Evolutionary conservation across 2,329 filamentous ascomycete species (phyloP).

Genomic region (Fusarium lateritium): DNA sequence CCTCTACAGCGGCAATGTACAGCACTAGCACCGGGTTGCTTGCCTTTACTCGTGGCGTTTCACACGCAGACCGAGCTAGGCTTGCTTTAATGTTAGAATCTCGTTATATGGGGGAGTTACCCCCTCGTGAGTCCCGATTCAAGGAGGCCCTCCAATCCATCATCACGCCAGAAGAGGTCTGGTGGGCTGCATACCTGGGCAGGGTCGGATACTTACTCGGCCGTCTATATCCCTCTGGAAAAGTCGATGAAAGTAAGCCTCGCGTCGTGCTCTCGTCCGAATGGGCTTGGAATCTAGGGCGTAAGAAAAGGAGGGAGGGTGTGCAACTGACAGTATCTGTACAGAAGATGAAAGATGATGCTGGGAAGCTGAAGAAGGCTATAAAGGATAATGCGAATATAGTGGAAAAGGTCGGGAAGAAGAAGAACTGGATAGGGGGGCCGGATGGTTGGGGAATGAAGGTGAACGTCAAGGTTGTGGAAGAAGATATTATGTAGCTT

Average conservation of each 20-base stretch:
- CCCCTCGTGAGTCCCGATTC: constrained; percentile 21
- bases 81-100: constrained; percentile 33
- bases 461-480: constrained; percentile 24
- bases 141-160: constrained; percentile 23
- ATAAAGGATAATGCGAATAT: constrained; percentile 25
- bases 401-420: constrained; percentile 31
- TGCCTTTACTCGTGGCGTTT: constrained; percentile 22
- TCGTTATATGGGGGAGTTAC: constrained; percentile 33
- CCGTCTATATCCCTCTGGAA: constrained; percentile 22
- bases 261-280: constrained; percentile 26
- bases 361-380: constrained; percentile 25
- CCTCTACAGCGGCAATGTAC: constrained; percentile 28
- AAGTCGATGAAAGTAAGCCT: constrained; percentile 25
- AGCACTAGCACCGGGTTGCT: constrained; percentile 28
- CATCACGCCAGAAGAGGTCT: constrained; percentile 29
- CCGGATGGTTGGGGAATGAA: constrained; percentile 30
- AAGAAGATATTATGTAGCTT: constrained; percentile 24
- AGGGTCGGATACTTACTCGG: constrained; percentile 26
- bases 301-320: constrained; percentile 18
- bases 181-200: constrained; percentile 33
- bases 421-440: constrained; percentile 34
- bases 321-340: constrained; percentile 20
- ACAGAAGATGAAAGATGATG: constrained; percentile 29
- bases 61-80: constrained; percentile 26
- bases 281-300: constrained; percentile 28